Base-by-base conservation (phyloP, 768 basidiomycete species). In the Mycena vulgaris region DNA sequence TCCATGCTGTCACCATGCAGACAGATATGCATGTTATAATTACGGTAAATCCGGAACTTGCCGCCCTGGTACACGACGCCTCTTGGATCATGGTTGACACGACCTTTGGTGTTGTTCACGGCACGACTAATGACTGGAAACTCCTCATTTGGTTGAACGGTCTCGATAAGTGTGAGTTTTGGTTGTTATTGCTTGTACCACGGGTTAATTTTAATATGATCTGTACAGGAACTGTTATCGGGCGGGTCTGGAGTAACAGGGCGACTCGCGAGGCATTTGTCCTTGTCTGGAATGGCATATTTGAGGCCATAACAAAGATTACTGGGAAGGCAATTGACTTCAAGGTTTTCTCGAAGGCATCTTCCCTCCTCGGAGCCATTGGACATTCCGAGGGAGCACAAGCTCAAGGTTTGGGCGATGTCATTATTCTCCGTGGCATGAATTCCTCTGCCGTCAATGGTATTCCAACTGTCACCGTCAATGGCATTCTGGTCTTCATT, bases 81-180 rank as follows among this genome's bases (percentile, higher is more conserved):
- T 23, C 27, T 5, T 68, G 58, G 66, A 68, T 68, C 19, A 68
- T 68, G 66, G 66, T 68, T 14, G 66, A 68, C 30, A 68, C 66
- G 2, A 68, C 66, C 10, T 68, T 68, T 45, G 47, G 25, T 25
- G 58, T 60, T 7, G 48, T 68, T 19, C 55, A 59, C n/a, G 58
- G 58, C 14, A 53, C 1, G 1, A 68, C 58, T 0, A 68, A 68
- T 35, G 66, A 58, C 25, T 68, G 66, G 66, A 68, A 61, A 33
- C 56, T 68, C 25, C 28, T 68, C 1, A 61, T 68, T 45, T 68
- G 66, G 66, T 25, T 57, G n/a, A 49, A 45, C 14, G 27, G 31
- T 11, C 6, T 66, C 11, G 56, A 66, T 19, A 42, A 45, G 47
- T 25, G 55, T 66, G 17, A 42, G 57, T 28, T 11, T 11, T 21